Conservation (phyloP, 768 basidiomycete species). For the Termitomyces sp. region DNA sequence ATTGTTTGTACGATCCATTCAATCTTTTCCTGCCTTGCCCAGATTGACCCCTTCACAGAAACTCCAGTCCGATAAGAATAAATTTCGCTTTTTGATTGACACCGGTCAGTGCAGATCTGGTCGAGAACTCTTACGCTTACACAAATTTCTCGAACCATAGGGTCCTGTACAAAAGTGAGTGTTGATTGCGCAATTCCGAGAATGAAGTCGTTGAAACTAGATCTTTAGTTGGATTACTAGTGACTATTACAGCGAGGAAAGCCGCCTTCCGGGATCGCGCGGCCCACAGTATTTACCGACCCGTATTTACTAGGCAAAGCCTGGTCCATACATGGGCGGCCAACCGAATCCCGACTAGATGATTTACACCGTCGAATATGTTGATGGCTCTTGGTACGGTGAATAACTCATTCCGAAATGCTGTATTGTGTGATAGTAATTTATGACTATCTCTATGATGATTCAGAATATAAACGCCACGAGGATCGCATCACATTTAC, state of each 20-base stretch:
- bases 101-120: neutral
- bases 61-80: neutral
- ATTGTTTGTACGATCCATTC: neutral
- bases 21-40: neutral
- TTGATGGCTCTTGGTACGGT: neutral
- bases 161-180: neutral
- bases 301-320: neutral
- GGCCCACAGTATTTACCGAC: neutral
- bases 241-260: neutral
- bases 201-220: neutral
- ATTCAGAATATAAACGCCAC: neutral
- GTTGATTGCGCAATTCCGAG: too few species aligned
- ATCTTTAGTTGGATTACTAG: neutral
- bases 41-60: neutral
- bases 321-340: neutral
- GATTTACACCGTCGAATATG: neutral
- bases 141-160: neutral
- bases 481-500: neutral
- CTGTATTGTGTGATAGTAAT: too few species aligned
- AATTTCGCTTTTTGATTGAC: neutral
- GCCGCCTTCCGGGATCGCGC: neutral
- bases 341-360: neutral
- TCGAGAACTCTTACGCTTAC: neutral
- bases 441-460: too few species aligned
- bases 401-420: neutral